Evolutionary conservation across 2,329 filamentous ascomycete genomes (phyloP), one percentile per base, ranked within the genome.

Genomic region (Pseudocercospora musae): DNA sequence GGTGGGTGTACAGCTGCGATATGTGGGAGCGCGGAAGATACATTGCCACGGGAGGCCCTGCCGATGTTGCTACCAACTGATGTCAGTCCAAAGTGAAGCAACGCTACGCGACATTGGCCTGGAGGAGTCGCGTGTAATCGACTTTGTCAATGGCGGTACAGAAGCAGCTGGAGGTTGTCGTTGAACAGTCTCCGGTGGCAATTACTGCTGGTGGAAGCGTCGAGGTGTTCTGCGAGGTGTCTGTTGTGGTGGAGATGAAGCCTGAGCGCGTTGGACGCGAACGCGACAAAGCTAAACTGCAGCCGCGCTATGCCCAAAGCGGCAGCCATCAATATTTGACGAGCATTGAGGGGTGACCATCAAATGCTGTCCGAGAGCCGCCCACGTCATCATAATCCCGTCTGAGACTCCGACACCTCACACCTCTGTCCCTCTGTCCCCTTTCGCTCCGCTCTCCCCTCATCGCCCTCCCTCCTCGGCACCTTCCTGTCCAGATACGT

Each of bases 11-110:
- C 71, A 98, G 87, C 71, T 94, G 93, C 55, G 92, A 91, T 74
- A 98, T 90, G 67, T 96, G 84, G 68, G 86, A 85, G 68, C 95
- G 91, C 73, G 94, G 95, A 67, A 99, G 89, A 88, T 97, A 96
- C 95, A 99, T 99, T 40, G 40, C 57, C 48, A 18, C 29, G 5
- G 11, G 13, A n/a, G 48, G n/a, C 18, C 7, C 25, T 9, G 48
- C 25, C 23, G 11, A 8, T 11, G 15, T 18, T 29, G 21, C 15
- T n/a, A 25, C 48, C 48, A 25, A 11, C 48, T 11, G 20, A 27
- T 27, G 6, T 29, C 48, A 52, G 23, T 52, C 21, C 48, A 25
- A 23, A 27, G 48, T 25, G 15, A 29, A 20, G 48, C 21, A 52
- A 29, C 5, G 48, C 48, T 1, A 52, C 21, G 48, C 48, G 48